These are phyloP conservation scores for Candida endomychidarum DNA, from an alignment of 805 yeast species.

Conservation along the genomic window DNA sequence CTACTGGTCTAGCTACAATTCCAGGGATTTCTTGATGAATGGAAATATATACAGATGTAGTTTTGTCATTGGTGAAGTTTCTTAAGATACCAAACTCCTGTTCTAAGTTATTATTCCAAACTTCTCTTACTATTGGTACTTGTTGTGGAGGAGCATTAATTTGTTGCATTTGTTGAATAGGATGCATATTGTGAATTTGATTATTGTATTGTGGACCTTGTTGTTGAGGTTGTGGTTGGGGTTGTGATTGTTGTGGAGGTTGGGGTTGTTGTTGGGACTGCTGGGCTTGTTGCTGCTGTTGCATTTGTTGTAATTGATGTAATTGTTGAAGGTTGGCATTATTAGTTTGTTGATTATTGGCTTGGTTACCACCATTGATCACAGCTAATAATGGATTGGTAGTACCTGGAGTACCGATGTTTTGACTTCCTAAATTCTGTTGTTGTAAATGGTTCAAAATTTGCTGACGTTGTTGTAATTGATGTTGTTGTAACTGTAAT, in stretches of 20 bases:
- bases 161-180: slow-evolving; percentile 20
- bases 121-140: slow-evolving; percentile 63
- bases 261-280: slow-evolving; percentile 24
- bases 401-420: slow-evolving; percentile 21
- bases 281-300: slow-evolving; percentile 23
- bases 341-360: slow-evolving; percentile 11
- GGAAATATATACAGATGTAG: slow-evolving; percentile 50
- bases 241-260: slow-evolving; percentile 20
- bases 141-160: slow-evolving; percentile 12
- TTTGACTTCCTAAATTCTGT: slow-evolving; percentile 23
- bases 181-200: slow-evolving; percentile 17
- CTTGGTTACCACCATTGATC: slow-evolving; percentile 28
- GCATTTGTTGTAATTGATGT: slow-evolving; percentile 26
- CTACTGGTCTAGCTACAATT: slow-evolving; percentile 92
- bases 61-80: slow-evolving; percentile 53
- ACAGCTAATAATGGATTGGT: slow-evolving; percentile 39
- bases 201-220: slow-evolving; percentile 21
- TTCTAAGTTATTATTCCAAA: slow-evolving; percentile 70
- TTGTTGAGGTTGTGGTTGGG: slow-evolving; percentile 9
- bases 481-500: slow-evolving; percentile 25
- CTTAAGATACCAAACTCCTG: slow-evolving; percentile 64
- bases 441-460: slow-evolving; percentile 25
- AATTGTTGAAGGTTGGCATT: slow-evolving; percentile 19
- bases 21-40: slow-evolving; percentile 96
- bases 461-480: slow-evolving; percentile 30